Conservation (phyloP, 768 basidiomycete genomes). For the Epithele typhae region DNA sequence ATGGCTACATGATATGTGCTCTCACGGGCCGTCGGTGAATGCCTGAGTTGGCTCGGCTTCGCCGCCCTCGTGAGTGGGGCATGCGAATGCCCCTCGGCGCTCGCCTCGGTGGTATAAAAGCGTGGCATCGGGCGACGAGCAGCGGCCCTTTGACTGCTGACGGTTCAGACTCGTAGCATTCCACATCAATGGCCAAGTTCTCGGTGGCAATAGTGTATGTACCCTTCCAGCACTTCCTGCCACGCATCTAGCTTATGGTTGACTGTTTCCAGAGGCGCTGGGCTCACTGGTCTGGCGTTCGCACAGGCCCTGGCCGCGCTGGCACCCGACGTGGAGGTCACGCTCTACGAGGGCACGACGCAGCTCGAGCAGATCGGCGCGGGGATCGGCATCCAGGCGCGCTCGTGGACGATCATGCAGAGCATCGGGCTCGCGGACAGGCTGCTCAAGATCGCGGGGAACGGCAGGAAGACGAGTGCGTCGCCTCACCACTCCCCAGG, state of each 20-base stretch:
- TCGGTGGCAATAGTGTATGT: background rate
- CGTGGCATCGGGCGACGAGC: no score
- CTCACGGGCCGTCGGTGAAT: no score
- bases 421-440: conserved; percentile 15
- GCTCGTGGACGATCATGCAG: conserved; percentile 19
- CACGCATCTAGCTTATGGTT: background rate
- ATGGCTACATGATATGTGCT: no score
- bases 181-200: conserved; percentile 3
- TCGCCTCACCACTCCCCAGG: background rate
- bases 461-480: conserved; percentile 9
- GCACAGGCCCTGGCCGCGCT: conserved; percentile 18
- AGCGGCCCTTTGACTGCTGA: no score
- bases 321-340: conserved; percentile 16
- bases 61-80: no score
- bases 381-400: conserved; percentile 21
- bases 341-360: conserved; percentile 22
- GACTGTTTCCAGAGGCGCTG: conserved; percentile 19
- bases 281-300: conserved; percentile 22
- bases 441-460: conserved; percentile 19
- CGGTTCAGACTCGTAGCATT: no score
- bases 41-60: no score
- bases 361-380: conserved; percentile 22
- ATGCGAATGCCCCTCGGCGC: no score
- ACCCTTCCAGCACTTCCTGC: background rate
- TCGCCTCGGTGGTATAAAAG: no score